Evolutionary conservation across 2,329 filamentous ascomycete genomes (phyloP).

Genomic region (Colletotrichum sp.): DNA sequence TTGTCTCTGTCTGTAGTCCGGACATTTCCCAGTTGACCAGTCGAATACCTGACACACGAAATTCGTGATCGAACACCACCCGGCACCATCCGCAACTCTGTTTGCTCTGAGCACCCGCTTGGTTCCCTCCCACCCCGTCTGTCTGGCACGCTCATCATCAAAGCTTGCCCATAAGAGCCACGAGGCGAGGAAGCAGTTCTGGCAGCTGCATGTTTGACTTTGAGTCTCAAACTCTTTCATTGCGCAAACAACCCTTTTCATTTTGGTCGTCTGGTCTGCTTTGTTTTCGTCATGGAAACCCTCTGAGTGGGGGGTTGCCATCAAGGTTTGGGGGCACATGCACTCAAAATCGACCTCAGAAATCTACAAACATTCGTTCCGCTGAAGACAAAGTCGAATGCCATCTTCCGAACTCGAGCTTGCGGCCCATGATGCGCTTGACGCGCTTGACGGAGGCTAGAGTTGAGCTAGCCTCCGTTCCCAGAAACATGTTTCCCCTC

Average conservation of each 20-base stretch:
- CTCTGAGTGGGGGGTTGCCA: background rate
- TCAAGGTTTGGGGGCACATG: background rate
- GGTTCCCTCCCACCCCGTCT: background rate
- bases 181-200: background rate
- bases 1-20: background rate
- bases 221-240: background rate
- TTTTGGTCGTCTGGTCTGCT: background rate
- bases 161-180: background rate
- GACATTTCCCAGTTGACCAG: background rate
- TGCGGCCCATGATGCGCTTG: background rate
- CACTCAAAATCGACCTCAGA: background rate
- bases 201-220: background rate
- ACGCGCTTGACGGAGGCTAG: background rate
- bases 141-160: background rate
- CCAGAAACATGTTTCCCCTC: background rate
- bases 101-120: background rate
- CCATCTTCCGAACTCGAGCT: background rate
- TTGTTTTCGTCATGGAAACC: background rate
- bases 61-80: background rate
- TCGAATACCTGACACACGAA: background rate
- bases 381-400: background rate
- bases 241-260: background rate
- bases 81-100: constrained; percentile 1
- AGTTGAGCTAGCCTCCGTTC: background rate
- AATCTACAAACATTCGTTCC: background rate